Conservation (phyloP, 1,284 basidiomycete genomes). For the Naganishia albida region DNA sequence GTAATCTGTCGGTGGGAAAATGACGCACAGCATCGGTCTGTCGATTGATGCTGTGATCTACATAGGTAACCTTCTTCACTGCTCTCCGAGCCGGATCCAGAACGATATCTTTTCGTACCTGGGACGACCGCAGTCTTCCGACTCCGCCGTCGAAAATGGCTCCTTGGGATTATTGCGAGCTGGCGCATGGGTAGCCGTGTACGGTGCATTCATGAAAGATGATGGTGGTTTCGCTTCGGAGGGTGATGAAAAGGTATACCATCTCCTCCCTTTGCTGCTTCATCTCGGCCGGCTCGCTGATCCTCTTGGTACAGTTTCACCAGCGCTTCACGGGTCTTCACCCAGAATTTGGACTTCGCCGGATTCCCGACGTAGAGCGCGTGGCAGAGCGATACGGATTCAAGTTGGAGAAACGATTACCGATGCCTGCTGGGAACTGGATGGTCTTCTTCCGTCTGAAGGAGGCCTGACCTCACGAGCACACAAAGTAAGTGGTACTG, state of each 20-base stretch:
- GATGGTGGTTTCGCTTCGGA: slow-evolving; percentile 27
- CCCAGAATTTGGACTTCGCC: slow-evolving; percentile 16
- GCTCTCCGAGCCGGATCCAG: slow-evolving; percentile 15
- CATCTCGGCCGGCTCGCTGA: neutral
- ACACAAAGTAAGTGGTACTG: too few relatives aligned
- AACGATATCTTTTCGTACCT: slow-evolving; percentile 22
- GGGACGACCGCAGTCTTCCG: neutral
- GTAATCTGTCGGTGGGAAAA: neutral
- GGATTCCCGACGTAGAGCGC: slow-evolving; percentile 6
- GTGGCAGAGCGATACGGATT: slow-evolving; percentile 7
- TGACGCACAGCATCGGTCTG: too few relatives aligned
- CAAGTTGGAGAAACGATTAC: slow-evolving; percentile 8
- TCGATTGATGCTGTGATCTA: neutral
- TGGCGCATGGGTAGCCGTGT: slow-evolving; percentile 21
- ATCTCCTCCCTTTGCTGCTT: neutral
- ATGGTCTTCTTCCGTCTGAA: slow-evolving; percentile 8
- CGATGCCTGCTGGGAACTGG: slow-evolving; percentile 22
- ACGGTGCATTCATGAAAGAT: slow-evolving; percentile 25
- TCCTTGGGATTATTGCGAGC: neutral
- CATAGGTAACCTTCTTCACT: slow-evolving; percentile 27
- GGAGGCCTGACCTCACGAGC: neutral
- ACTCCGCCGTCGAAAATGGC: neutral
- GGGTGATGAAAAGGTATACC: slow-evolving; percentile 24
- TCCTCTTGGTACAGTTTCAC: slow-evolving; percentile 9
- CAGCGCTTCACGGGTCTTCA: slow-evolving; percentile 20